Conservation (phyloP, 345 rosid genomes). For the Hibiscus mutabilis region DNA sequence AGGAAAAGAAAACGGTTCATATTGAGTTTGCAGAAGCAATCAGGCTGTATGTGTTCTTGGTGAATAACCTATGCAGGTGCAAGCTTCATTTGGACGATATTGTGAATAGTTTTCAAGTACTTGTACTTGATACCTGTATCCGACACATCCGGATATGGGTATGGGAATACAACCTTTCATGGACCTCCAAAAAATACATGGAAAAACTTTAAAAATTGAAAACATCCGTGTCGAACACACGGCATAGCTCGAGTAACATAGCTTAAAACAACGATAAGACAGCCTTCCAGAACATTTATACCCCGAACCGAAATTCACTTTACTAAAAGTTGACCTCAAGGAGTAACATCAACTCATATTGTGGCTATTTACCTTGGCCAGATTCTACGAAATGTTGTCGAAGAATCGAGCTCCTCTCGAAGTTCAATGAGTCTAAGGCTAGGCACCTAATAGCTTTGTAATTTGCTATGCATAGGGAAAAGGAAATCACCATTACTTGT, state of each 20-base stretch:
- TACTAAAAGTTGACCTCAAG: neutral
- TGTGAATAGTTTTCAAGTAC: neutral
- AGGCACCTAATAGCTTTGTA: conserved; percentile 88
- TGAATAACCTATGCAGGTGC: neutral
- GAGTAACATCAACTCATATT: neutral
- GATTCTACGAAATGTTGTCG: conserved; percentile 57
- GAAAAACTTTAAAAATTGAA: neutral
- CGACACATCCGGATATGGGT: neutral
- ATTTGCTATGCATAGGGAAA: conserved; percentile 47
- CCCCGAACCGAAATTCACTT: neutral
- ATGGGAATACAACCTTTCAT: neutral
- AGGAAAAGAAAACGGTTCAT: too few species aligned
- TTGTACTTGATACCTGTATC: neutral
- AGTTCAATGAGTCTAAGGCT: conserved; percentile 68
- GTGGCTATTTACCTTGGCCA: conserved; percentile 47
- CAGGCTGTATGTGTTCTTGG: too few species aligned
- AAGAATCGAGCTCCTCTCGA: conserved; percentile 68
- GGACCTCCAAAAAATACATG: neutral
- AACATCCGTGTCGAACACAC: neutral
- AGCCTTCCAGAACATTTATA: neutral
- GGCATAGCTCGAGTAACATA: neutral
- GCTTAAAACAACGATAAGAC: neutral
- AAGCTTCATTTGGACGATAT: neutral
- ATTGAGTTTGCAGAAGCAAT: too few species aligned
- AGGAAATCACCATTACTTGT: neutral